These are phyloP conservation scores for Colletotrichum graminicola DNA, from an alignment of 2,329 filamentous ascomycete species.

Conservation along the genomic window DNA sequence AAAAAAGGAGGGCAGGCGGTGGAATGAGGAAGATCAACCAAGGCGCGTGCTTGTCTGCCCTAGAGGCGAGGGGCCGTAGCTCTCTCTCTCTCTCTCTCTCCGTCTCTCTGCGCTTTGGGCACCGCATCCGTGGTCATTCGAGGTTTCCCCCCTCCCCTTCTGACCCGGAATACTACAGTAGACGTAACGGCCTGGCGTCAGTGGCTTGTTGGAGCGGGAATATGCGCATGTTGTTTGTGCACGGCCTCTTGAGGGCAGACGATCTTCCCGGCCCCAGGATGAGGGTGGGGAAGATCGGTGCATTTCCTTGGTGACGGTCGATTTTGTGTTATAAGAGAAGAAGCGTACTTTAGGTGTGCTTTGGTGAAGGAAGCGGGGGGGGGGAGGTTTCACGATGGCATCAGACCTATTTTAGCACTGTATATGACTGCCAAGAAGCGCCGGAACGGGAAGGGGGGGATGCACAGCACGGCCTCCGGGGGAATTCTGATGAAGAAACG, in stretches of 20 bases:
- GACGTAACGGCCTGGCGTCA: slow-evolving; percentile 1
- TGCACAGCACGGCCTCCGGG: slow-evolving; percentile 9
- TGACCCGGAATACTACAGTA: not conserved
- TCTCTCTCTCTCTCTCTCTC: not conserved
- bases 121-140: slow-evolving; percentile 13
- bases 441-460: not conserved
- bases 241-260: not conserved
- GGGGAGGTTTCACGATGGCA: slow-evolving; percentile 32
- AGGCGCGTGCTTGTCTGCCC: slow-evolving; percentile 3
- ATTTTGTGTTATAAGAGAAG: not conserved
- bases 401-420: slow-evolving; percentile 4
- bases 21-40: not conserved
- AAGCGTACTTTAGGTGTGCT: not conserved
- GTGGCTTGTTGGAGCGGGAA: not conserved
- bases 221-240: slow-evolving; percentile 5
- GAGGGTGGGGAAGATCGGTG: not conserved
- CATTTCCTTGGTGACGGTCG: not conserved
- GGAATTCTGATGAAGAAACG: not conserved
- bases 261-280: not conserved
- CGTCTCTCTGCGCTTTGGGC: slow-evolving; percentile 29
- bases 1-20: slow-evolving; percentile 1
- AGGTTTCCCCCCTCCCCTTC: not conserved
- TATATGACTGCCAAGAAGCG: slow-evolving; percentile 3
- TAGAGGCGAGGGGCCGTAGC: not conserved
- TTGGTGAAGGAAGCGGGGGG: slow-evolving; percentile 3